A percentile compares a stretch with the other conserved stretches of the same genome.
These are phyloP conservation scores for Colletotrichum graminicola DNA, from an alignment of 2,329 filamentous ascomycete species.

Conservation along the genomic window DNA sequence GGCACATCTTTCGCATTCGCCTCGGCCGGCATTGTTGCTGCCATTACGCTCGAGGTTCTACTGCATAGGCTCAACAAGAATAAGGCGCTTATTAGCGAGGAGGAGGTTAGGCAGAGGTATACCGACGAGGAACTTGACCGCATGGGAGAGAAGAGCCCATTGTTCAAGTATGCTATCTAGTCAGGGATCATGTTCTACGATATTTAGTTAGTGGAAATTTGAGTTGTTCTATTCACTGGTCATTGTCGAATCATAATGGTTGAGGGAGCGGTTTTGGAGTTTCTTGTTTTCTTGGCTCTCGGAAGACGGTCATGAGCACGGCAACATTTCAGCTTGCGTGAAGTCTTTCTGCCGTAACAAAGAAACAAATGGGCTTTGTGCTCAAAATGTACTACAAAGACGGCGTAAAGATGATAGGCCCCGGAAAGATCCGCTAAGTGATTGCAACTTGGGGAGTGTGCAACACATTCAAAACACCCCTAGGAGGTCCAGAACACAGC, in stretches of 20 bases:
- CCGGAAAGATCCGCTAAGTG: too few species aligned
- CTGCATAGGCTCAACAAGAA: slow-evolving; percentile 44
- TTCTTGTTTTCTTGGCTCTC: neutral
- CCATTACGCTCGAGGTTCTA: slow-evolving; percentile 30
- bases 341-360: neutral
- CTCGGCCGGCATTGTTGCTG: slow-evolving; percentile 40
- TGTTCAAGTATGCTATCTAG: slow-evolving; percentile 49
- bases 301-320: neutral
- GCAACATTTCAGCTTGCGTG: neutral
- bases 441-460: neutral
- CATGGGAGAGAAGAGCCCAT: slow-evolving; percentile 50
- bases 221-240: neutral
- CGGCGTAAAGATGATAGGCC: neutral
- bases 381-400: neutral
- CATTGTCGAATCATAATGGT: neutral
- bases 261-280: neutral
- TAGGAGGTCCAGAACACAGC: neutral
- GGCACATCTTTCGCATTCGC: slow-evolving; percentile 36
- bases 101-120: slow-evolving; percentile 47
- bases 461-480: neutral
- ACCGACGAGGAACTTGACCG: slow-evolving; percentile 47
- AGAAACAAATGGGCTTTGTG: neutral
- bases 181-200: neutral
- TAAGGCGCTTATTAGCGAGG: slow-evolving; percentile 45
- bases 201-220: neutral